Percentiles rank a stretch among this genome's conserved stretches.
phyloP scores from a whole-genome alignment of 2,329 filamentous ascomycete species.

The Immersiporthe knoxdaviesiana region DNA sequence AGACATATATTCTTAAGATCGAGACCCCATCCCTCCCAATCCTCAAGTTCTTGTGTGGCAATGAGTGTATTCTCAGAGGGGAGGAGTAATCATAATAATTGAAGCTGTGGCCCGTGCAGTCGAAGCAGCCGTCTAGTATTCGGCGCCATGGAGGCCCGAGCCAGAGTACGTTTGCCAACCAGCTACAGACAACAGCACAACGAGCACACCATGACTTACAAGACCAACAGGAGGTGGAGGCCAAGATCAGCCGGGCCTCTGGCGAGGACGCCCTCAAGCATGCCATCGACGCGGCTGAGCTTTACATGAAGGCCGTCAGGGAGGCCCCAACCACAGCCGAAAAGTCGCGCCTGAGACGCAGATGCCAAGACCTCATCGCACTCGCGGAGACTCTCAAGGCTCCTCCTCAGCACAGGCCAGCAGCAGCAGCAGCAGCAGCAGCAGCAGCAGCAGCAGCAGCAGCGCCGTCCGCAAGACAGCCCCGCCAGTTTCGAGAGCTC shows the following conservation, averaged over 20 bases:
- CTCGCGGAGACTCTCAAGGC: conserved; percentile 77
- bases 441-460: neutral
- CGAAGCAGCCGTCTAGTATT: neutral
- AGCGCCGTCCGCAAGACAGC: neutral
- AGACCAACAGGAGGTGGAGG: conserved; percentile 54
- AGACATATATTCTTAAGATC: neutral
- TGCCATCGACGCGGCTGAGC: conserved; percentile 76
- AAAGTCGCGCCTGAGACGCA: conserved; percentile 66
- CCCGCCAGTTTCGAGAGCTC: conserved; percentile 59
- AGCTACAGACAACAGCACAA: neutral
- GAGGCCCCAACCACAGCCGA: conserved; percentile 65
- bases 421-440: conserved; percentile 29
- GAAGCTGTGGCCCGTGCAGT: neutral
- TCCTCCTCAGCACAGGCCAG: conserved; percentile 31
- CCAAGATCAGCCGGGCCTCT: conserved; percentile 51
- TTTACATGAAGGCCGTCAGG: conserved; percentile 76
- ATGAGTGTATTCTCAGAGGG: neutral
- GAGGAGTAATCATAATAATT: neutral
- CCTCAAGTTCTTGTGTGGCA: neutral
- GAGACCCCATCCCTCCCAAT: neutral
- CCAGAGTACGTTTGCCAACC: conserved; percentile 17
- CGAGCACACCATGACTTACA: conserved; percentile 9
- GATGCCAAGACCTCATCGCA: conserved; percentile 71
- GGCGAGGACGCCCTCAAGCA: conserved; percentile 71
- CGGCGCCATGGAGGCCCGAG: conserved; percentile 28